These are phyloP conservation scores for Leccinum boreale DNA, from an alignment of 768 basidiomycete genomes.

Conservation along the genomic window DNA sequence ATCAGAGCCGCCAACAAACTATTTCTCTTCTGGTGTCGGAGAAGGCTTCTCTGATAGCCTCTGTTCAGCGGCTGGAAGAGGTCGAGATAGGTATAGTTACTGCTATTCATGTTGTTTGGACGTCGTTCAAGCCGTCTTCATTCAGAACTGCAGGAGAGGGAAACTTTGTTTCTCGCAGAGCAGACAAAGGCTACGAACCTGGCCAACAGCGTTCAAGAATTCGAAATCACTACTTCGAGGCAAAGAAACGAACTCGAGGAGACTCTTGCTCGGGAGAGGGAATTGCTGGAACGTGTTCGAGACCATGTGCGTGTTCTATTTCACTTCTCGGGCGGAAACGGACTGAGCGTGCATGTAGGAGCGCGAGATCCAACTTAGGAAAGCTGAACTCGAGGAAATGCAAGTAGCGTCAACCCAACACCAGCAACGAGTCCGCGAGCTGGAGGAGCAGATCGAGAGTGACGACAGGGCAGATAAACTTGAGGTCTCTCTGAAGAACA, in stretches of 20 bases:
- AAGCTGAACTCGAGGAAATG: conserved; percentile 49
- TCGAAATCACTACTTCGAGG: conserved; percentile 39
- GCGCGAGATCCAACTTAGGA: conserved; percentile 68
- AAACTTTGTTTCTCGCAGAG: conserved; percentile 42
- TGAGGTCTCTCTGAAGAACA: conserved; percentile 70
- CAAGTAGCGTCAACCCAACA: conserved; percentile 52
- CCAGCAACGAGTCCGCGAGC: conserved; percentile 59
- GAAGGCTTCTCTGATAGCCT: conserved; percentile 57
- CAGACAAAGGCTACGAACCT: conserved; percentile 38
- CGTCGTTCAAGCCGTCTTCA: conserved; percentile 1
- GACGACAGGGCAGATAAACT: conserved; percentile 78
- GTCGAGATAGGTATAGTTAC: conserved; percentile 58
- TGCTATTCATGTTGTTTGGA: neutral
- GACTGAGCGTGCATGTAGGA: conserved; percentile 43
- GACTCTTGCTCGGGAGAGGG: conserved; percentile 46
- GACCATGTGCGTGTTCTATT: conserved; percentile 30
- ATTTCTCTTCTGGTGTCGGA: conserved; percentile 77
- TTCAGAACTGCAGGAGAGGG: conserved; percentile 44
- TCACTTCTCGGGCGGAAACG: neutral
- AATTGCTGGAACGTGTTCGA: conserved; percentile 34
- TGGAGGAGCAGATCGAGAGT: conserved; percentile 79
- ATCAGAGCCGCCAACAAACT: conserved; percentile 65
- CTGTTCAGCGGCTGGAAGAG: conserved; percentile 55
- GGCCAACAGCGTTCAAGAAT: conserved; percentile 38
- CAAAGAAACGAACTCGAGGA: conserved; percentile 41